Conservation (phyloP, 2,329 filamentous ascomycete species). For the Cadophora sp. region DNA sequence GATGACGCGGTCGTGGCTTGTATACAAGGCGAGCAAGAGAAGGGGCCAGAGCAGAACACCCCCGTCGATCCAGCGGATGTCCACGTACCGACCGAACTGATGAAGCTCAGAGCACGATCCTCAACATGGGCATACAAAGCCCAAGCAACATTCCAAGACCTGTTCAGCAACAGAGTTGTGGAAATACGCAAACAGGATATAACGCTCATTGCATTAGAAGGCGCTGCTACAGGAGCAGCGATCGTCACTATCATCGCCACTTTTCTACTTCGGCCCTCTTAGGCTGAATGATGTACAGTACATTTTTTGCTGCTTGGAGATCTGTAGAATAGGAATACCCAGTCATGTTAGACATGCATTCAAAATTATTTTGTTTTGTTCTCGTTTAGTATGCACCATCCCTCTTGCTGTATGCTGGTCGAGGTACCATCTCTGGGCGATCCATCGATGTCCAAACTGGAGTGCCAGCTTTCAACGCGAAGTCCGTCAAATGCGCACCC, state of each 20-base stretch:
- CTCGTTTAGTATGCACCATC: conserved; percentile 38
- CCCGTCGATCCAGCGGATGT: conserved; percentile 33
- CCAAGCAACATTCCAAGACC: conserved; percentile 58
- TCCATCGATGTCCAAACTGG: conserved; percentile 39
- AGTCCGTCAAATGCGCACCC: conserved; percentile 41
- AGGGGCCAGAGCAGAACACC: conserved; percentile 32
- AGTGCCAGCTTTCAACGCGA: conserved; percentile 36
- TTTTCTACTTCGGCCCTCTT: conserved; percentile 41
- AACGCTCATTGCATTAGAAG: conserved; percentile 72
- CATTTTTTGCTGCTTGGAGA: conserved; percentile 27
- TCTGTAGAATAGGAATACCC: conserved; percentile 37
- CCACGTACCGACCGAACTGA: conserved; percentile 31
- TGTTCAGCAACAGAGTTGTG: conserved; percentile 71
- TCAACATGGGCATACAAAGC: conserved; percentile 50
- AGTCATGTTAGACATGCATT: conserved; percentile 16
- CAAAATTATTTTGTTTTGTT: not conserved
- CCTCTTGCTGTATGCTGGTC: conserved; percentile 40
- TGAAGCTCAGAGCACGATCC: conserved; percentile 29
- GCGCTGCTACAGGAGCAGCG: conserved; percentile 69
- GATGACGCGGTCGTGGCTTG: conserved; percentile 37
- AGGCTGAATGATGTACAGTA: conserved; percentile 34
- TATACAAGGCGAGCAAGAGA: conserved; percentile 30
- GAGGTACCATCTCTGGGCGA: conserved; percentile 35
- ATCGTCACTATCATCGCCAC: conserved; percentile 54
- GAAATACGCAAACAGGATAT: conserved; percentile 72